These are phyloP conservation scores for Saccharomyces hybrid DNA, from an alignment of 1,139 yeast species.

Conservation along the genomic window DNA sequence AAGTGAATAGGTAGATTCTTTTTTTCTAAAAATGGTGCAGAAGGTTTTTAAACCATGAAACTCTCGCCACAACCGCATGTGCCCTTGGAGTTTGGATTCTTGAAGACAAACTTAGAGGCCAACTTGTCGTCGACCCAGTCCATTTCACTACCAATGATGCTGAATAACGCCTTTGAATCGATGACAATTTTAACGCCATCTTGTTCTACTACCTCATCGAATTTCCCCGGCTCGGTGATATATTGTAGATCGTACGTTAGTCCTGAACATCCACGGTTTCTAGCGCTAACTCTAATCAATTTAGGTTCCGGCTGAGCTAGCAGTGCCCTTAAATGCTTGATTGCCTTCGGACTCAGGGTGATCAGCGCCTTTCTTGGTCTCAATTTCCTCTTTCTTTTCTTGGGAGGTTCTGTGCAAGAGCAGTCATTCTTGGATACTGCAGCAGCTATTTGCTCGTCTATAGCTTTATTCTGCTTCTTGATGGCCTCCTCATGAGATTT, in stretches of 20 bases:
- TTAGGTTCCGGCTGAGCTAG: constrained; percentile 80
- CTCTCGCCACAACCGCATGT: constrained; percentile 99
- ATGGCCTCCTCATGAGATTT: constrained; percentile 10
- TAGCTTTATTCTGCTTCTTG: constrained; percentile 3
- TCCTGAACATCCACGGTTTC: constrained; percentile 94
- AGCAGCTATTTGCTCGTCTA: constrained; percentile 28
- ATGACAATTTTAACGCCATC: constrained; percentile 89
- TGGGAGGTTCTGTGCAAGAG: not conserved
- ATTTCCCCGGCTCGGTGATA: constrained; percentile 82
- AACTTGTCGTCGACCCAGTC: constrained; percentile 95
- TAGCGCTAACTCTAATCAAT: constrained; percentile 86
- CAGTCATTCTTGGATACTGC: constrained; percentile 24
- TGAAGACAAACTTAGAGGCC: constrained; percentile 81
- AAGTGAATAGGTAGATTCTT: constrained; percentile 3
- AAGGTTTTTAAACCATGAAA: constrained; percentile 34
- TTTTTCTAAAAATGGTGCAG: not conserved
- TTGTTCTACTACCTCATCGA: constrained; percentile 87
- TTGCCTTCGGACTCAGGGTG: constrained; percentile 65
- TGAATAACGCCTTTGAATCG: constrained; percentile 90
- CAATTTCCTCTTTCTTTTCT: constrained; percentile 54
- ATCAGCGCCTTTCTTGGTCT: constrained; percentile 87
- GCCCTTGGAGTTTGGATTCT: constrained; percentile 93
- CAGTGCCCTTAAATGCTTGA: constrained; percentile 58
- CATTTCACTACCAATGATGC: constrained; percentile 96
- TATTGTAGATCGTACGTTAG: constrained; percentile 85